Evolutionary conservation across 345 rosid genomes (phyloP).

Genomic region (Citrus trifoliata): DNA sequence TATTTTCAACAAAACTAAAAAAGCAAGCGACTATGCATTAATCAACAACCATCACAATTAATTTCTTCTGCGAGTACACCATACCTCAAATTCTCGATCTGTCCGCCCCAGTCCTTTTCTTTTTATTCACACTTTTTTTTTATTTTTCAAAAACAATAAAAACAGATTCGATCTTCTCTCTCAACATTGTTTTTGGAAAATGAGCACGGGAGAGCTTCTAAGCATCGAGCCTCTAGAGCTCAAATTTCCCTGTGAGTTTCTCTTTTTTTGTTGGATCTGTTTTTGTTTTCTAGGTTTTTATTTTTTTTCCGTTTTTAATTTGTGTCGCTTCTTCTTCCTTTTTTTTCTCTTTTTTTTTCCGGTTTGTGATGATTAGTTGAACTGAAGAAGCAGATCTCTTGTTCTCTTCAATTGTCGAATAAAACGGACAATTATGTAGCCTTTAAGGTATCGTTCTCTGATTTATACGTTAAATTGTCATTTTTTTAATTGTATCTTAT

Average conservation of each 20-base stretch:
- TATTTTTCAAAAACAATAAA: not conserved
- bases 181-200: constrained; percentile 14
- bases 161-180: not conserved
- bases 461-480: not conserved
- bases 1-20: not conserved
- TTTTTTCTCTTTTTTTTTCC: not conserved
- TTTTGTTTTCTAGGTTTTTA: constrained; percentile 14
- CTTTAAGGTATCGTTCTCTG: constrained; percentile 52
- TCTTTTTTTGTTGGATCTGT: constrained; percentile 9
- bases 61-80: not conserved
- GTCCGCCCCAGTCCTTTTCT: not conserved
- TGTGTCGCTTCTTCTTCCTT: not conserved
- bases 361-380: constrained; percentile 44
- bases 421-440: constrained; percentile 65
- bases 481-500: not conserved
- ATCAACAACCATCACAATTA: not conserved
- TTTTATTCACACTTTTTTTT: not conserved
- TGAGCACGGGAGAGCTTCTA: constrained; percentile 75
- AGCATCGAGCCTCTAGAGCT: constrained; percentile 77
- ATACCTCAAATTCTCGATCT: constrained; percentile 1
- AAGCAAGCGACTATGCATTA: not conserved
- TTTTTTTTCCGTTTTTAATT: not conserved
- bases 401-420: constrained; percentile 68
- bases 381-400: constrained; percentile 88
- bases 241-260: constrained; percentile 58